Evolutionary conservation across 441 rosid species (phyloP), one percentile per base, ranked within the genome.

Genomic region (Brassica balearica): DNA sequence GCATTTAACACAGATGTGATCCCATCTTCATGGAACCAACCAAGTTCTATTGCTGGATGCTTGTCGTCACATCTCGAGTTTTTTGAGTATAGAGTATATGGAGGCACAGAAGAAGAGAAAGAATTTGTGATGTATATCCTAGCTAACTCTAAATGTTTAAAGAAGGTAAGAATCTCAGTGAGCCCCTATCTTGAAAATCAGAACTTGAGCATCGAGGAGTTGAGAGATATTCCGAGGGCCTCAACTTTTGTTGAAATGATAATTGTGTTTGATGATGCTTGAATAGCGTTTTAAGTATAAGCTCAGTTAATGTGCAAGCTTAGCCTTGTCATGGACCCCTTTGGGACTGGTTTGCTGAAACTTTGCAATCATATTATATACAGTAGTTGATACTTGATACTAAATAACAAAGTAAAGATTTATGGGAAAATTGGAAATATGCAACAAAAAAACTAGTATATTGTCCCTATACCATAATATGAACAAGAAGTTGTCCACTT

Each of bases 321-420:
- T 48, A 48, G 56, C 56, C 56, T 48, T 48, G 55, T 48, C 55
- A 48, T 48, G 55, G 55, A 48, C 17, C 15, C 55, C 55, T 48
- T 41, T 48, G 55, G 55, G 55, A 48, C 55, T 48, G 15, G 55
- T n/a, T 48, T 48, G 17, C 56, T 48, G 56, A 48, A 48, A 48
- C n/a, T n/a, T 48, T 48, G 56, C 56, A 48, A 48, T 48, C 56
- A 3, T 4, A 4, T 48, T 4, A 48, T 48, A 48, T 48, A 48
- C 56, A 48, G 56, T 48, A 48, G 17, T n/a, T 48, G 56, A n/a
- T n/a, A n/a, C 19, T 48, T 48, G 56, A 48, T 48, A 46, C 15
- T 46, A 46, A 46, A 46, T 12, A 46, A 46, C 55, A 46, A 46
- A 46, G 4, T 46, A 46, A 46, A 46, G 1, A 48, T 48, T 32